Percentiles rank a stretch among this genome's conserved stretches.
phyloP scores from a whole-genome alignment of 2,329 filamentous ascomycete species.

The Thyridium curvatum region DNA sequence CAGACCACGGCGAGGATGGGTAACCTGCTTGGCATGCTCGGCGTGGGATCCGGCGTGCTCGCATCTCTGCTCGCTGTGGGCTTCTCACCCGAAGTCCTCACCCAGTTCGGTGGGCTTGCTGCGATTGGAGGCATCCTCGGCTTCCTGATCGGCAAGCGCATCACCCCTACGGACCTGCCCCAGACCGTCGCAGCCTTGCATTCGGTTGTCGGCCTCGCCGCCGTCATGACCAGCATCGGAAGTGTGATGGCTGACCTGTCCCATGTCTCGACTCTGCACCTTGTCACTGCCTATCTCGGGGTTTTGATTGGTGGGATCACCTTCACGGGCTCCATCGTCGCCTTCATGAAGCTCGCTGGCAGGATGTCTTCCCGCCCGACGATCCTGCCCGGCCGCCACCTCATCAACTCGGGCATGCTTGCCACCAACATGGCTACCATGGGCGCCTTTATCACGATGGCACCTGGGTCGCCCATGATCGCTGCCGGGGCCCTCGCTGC shows the following conservation, averaged over 20 bases:
- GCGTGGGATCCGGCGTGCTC: constrained; percentile 75
- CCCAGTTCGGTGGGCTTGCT: constrained; percentile 74
- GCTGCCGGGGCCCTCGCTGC: constrained; percentile 72
- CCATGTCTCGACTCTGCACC: constrained; percentile 69
- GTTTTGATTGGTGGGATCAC: constrained; percentile 85
- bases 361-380: constrained; percentile 74
- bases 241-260: constrained; percentile 71
- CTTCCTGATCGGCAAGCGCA: constrained; percentile 74
- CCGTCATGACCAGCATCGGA: constrained; percentile 81
- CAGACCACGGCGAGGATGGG: constrained; percentile 79
- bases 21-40: constrained; percentile 80
- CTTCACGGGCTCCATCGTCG: constrained; percentile 85
- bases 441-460: constrained; percentile 76
- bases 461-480: constrained; percentile 70
- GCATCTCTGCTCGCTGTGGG: constrained; percentile 77
- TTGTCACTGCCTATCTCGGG: constrained; percentile 80
- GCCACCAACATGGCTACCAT: constrained; percentile 75
- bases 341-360: constrained; percentile 80
- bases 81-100: constrained; percentile 70
- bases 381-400: constrained; percentile 65
- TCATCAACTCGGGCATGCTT: constrained; percentile 68
- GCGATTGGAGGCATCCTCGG: constrained; percentile 61
- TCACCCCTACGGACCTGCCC: constrained; percentile 81
- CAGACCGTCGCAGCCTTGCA: constrained; percentile 87
- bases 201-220: constrained; percentile 83